phyloP scores from a whole-genome alignment of 371 early-diverging fungal species.

The Rhizopus sp. region DNA sequence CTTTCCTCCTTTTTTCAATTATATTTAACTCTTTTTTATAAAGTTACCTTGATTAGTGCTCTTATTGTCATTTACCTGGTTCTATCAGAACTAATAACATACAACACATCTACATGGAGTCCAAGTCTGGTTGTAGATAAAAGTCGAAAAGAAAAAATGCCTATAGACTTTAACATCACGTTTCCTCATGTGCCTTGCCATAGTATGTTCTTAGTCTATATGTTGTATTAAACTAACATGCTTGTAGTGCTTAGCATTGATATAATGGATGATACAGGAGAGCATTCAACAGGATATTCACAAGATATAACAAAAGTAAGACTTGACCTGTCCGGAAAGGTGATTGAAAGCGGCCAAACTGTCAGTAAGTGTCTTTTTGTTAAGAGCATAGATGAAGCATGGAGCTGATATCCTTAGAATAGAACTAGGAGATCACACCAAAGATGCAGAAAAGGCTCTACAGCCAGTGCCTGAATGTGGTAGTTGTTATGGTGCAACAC shows the following conservation, averaged over 20 bases:
- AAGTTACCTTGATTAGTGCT: constrained; percentile 82
- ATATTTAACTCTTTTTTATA: neutral
- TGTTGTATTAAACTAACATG: neutral
- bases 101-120: constrained; percentile 63
- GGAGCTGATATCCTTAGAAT: neutral
- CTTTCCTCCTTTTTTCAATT: too few relatives aligned
- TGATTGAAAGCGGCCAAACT: constrained; percentile 59
- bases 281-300: constrained; percentile 57
- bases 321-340: constrained; percentile 67
- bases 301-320: constrained; percentile 85
- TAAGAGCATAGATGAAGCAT: neutral
- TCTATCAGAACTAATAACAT: constrained; percentile 81
- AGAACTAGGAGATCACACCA: constrained; percentile 53
- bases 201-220: constrained; percentile 49
- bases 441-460: constrained; percentile 41
- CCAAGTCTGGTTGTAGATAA: constrained; percentile 87
- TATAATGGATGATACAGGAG: constrained; percentile 92
- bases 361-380: constrained; percentile 37
- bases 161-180: constrained; percentile 87
- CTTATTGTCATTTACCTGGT: constrained; percentile 75
- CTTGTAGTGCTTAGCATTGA: constrained; percentile 80
- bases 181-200: constrained; percentile 92
- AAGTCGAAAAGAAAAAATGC: constrained; percentile 85
- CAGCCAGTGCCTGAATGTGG: constrained; percentile 78
- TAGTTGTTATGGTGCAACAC: constrained; percentile 83